phyloP scores from a whole-genome alignment of 2,329 filamentous ascomycete species.

The Curvularia eragrostidis region DNA sequence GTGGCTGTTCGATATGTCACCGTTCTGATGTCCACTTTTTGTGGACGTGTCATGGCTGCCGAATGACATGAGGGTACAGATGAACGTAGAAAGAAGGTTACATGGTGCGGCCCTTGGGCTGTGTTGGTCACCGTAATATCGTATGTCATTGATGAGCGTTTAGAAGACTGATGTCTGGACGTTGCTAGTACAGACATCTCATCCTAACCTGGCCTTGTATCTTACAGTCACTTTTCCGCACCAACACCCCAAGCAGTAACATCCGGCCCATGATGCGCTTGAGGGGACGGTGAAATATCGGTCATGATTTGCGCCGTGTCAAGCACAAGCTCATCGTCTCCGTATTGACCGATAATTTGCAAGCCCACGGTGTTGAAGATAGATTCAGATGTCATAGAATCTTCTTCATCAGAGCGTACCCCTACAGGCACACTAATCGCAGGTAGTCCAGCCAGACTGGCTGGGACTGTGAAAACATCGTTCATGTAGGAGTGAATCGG shows the following conservation, averaged over 20 bases:
- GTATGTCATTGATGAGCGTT: background rate
- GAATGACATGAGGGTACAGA: background rate
- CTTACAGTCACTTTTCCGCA: background rate
- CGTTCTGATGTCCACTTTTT: background rate
- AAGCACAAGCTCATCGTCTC: conserved; percentile 72
- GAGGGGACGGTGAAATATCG: conserved; percentile 8
- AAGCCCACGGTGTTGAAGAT: conserved; percentile 61
- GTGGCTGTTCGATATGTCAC: background rate
- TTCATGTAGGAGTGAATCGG: conserved; percentile 84
- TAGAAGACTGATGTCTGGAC: background rate
- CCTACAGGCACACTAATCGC: conserved; percentile 80
- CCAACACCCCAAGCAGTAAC: conserved; percentile 24
- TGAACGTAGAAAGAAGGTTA: background rate
- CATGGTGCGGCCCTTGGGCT: background rate
- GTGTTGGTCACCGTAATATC: background rate
- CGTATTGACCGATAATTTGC: conserved; percentile 82
- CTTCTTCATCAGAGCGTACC: conserved; percentile 37
- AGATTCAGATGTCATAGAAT: conserved; percentile 37
- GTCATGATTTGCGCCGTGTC: conserved; percentile 57
- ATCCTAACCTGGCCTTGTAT: background rate
- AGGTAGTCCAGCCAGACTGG: conserved; percentile 88
- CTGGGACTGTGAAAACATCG: conserved; percentile 94
- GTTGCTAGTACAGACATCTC: background rate
- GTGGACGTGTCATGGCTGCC: background rate
- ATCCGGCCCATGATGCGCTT: conserved; percentile 10